Base-by-base conservation (phyloP, 805 yeast species). In the Yarrowia hollandica region DNA sequence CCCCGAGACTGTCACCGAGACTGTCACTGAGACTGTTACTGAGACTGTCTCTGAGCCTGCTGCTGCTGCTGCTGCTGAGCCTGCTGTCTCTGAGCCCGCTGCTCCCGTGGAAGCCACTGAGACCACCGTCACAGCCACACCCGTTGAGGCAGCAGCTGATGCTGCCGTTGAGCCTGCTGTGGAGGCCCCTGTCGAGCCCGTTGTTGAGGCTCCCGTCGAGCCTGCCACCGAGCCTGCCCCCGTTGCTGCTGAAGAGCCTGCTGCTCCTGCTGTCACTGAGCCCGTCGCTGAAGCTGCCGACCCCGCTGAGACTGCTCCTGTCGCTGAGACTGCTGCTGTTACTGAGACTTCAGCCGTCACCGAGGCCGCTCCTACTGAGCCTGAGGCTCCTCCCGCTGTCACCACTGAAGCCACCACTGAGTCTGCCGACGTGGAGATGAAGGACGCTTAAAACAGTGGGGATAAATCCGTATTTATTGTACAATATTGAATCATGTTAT, bases 361-460 rank as follows among this genome's bases (percentile, higher is more conserved):
- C 16, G 60, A 18, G 38, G 42, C 19, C 5, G 22, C 56, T 31
- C 34, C 34, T 30, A 15, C 34, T 15, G 19, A n/a, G 6, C 28
- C 26, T 16, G 62, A 37, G 39, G 42, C 30, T n/a, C 15, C 60
- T 39, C 50, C 50, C 34, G 50, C 31, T 23, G 46, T 28, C 28
- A 39, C 10, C 19, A 7, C 41, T 12, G 58, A 41, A 44, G 2
- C 56, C 31, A 12, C 52, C 34, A 18, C 38, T 8, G 61, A 35
- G 54, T 28, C 39, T 9, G 62, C 54, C 21, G 63, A 61, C 25
- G 60, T 41, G 11, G 63, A 46, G 22, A 62, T 61, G 63, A 48
- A 38, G 22, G 64, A 48, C 42, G 63, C 62, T 7, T 28, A 61
- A 22, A 18, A 18, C n/a, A n/a, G 19, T 42, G 34, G 35, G 22